Evolutionary conservation across 805 yeast genomes (phyloP).

Genomic region (Kazachstania bromeliacearum): DNA sequence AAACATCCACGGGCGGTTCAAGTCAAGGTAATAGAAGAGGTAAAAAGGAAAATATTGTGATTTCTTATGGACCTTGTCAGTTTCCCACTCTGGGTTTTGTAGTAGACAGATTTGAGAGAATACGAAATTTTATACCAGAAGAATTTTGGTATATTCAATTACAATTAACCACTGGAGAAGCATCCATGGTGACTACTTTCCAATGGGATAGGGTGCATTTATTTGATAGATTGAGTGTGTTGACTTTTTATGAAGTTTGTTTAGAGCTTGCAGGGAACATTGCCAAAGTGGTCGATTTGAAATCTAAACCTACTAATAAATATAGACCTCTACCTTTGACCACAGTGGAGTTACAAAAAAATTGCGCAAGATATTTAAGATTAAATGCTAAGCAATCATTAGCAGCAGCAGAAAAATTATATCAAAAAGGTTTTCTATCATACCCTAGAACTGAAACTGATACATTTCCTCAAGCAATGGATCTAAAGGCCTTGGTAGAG

Average conservation of each 20-base stretch:
- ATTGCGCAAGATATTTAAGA: slow-evolving; percentile 65
- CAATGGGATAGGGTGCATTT: slow-evolving; percentile 66
- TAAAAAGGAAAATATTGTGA: slow-evolving; percentile 19
- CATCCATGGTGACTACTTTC: slow-evolving; percentile 34
- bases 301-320: slow-evolving; percentile 57
- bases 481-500: slow-evolving; percentile 50
- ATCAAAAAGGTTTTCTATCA: slow-evolving; percentile 77
- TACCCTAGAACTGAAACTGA: slow-evolving; percentile 98
- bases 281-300: slow-evolving; percentile 44
- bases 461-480: slow-evolving; percentile 67
- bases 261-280: slow-evolving; percentile 34
- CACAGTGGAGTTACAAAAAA: slow-evolving; percentile 86
- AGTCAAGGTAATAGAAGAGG: slow-evolving; percentile 2
- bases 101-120: slow-evolving; percentile 79
- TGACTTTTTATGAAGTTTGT: slow-evolving; percentile 61
- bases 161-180: slow-evolving; percentile 36
- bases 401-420: slow-evolving; percentile 72
- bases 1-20: slow-evolving; percentile 3
- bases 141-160: slow-evolving; percentile 69
- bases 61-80: slow-evolving; percentile 89
- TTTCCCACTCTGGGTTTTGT: slow-evolving; percentile 96
- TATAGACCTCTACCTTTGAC: slow-evolving; percentile 86
- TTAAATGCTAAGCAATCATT: slow-evolving; percentile 74
- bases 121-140: slow-evolving; percentile 63
- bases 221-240: slow-evolving; percentile 62